These are phyloP conservation scores for Verticillium albo-atrum DNA, from an alignment of 2,329 filamentous ascomycete species.

Conservation along the genomic window DNA sequence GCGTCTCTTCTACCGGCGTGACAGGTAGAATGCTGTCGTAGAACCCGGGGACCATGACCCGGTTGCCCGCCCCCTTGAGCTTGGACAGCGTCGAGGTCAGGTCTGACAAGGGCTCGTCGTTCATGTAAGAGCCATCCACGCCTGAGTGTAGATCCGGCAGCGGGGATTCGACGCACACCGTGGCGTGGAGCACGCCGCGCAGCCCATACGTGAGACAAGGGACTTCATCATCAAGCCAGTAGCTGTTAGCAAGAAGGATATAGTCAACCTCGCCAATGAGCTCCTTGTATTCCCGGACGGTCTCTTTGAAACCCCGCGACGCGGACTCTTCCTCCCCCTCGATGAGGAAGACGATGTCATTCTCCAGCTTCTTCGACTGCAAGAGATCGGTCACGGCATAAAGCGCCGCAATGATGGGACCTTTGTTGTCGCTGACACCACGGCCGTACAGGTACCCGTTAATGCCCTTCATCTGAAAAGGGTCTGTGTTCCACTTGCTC, in stretches of 20 bases:
- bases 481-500: slow-evolving; percentile 80
- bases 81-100: slow-evolving; percentile 77
- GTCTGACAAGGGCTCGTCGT: slow-evolving; percentile 90
- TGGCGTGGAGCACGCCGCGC: slow-evolving; percentile 89
- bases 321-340: slow-evolving; percentile 97
- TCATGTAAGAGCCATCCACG: slow-evolving; percentile 88
- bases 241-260: slow-evolving; percentile 93
- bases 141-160: slow-evolving; percentile 91
- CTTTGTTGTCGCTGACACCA: slow-evolving; percentile 97
- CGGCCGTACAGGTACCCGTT: slow-evolving; percentile 93
- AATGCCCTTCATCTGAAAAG: slow-evolving; percentile 82
- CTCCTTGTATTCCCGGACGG: slow-evolving; percentile 73
- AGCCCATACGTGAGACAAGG: slow-evolving; percentile 94
- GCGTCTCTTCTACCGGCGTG: slow-evolving; percentile 68
- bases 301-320: slow-evolving; percentile 83
- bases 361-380: slow-evolving; percentile 75
- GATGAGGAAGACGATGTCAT: slow-evolving; percentile 89
- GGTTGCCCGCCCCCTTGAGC: slow-evolving; percentile 75
- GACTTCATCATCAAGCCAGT: slow-evolving; percentile 95
- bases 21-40: slow-evolving; percentile 79
- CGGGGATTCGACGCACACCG: slow-evolving; percentile 78
- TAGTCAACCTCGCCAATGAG: slow-evolving; percentile 90
- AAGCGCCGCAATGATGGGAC: slow-evolving; percentile 87
- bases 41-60: slow-evolving; percentile 81
- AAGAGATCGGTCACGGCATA: slow-evolving; percentile 90